Evolutionary conservation across 192 early-diverging fungal genomes (phyloP), one percentile per base, ranked within the genome.

Genomic region (Borealophlyctis nickersoniae): DNA sequence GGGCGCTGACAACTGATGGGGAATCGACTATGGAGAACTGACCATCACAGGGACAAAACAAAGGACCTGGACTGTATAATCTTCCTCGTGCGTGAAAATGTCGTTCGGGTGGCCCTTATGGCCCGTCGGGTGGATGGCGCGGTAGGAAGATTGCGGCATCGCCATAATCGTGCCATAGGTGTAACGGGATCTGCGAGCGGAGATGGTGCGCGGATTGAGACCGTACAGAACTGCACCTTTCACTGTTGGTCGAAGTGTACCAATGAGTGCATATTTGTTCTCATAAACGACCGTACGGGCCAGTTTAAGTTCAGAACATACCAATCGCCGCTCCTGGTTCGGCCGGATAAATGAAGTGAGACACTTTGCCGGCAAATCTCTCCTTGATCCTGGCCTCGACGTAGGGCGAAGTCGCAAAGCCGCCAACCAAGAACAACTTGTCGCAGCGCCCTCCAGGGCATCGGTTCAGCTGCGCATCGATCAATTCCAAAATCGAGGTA

Each of bases 361-460:
- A 39, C 26, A 48, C 49, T 22, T 16, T n/a, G 27, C 7, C 28
- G 4, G 45, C 13, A 35, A 62, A 62, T 19, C 56, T 34, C 54
- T 61, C 9, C 26, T 62, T 48, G 9, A 69, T 33, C 29, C 31
- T 36, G n/a, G 29, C 31, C 2, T 29, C 30, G 7, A 69, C 36
- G 29, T 69, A 69, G 14, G 60, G 59, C 1, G 67, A 69, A 39
- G 51, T 35, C 30, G 35, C 23, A 32, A 70, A 70, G 45, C 69
- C 69, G 24, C 69, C 69, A 49, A 70, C 61, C 7, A 49, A 33
- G 28, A 70, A 57, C 19, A 70, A 55, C 35, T 52, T 63, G 60
- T 55, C 56, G 62, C 56, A 63, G 26, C 32, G 36, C 24, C 56
- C 63, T 1, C 33, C 49, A 33, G 61, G 62, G 45, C 50, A 49